Evolutionary conservation across 2,329 filamentous ascomycete genomes (phyloP).

Genomic region (Ambrosiella cleistominuta): DNA sequence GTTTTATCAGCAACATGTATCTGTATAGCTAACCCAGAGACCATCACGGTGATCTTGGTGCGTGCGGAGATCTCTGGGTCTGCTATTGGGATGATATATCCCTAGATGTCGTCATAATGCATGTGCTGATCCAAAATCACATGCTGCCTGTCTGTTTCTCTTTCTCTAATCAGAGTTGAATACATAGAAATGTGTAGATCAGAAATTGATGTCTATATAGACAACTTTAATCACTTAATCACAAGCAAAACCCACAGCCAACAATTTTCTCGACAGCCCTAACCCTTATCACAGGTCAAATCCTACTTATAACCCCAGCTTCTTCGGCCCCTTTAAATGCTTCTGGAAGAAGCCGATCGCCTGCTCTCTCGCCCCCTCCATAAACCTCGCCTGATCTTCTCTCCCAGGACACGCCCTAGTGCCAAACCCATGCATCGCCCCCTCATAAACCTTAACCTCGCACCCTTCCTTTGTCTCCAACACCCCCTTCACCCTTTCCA

Average conservation of each 20-base stretch:
- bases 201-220: no score
- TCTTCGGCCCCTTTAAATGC: background rate
- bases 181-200: no score
- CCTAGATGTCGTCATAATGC: no score
- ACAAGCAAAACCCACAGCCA: background rate
- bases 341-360: slow-evolving; percentile 21
- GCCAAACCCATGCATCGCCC: slow-evolving; percentile 26
- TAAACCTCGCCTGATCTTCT: slow-evolving; percentile 19
- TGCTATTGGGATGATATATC: no score
- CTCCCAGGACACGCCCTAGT: slow-evolving; percentile 21
- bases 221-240: no score
- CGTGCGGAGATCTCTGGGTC: no score
- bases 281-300: background rate
- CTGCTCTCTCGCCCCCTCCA: slow-evolving; percentile 22
- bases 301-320: background rate
- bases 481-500: slow-evolving; percentile 16
- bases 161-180: no score
- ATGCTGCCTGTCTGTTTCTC: no score
- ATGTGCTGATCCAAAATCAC: no score
- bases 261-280: background rate
- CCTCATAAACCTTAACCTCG: slow-evolving; percentile 21
- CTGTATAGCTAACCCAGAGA: no score
- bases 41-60: no score
- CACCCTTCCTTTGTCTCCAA: slow-evolving; percentile 18
- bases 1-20: no score